A percentile compares a stretch with the other conserved stretches of the same genome.
These are phyloP conservation scores for Sugiyamaella floridensis DNA, from an alignment of 805 yeast species.

Conservation along the genomic window DNA sequence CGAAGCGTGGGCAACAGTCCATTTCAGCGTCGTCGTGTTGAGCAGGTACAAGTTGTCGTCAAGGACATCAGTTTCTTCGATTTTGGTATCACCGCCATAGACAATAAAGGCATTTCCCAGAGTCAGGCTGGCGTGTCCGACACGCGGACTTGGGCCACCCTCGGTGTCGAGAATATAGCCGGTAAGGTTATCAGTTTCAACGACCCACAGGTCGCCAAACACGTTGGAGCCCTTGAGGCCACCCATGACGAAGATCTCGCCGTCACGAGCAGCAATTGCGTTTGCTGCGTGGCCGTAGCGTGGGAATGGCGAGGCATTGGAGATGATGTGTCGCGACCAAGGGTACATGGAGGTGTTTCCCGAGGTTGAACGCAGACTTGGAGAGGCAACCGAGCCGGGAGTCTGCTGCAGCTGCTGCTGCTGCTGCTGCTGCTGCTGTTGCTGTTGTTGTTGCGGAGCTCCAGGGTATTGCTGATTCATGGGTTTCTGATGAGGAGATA, in stretches of 20 bases:
- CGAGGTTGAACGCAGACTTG: not conserved
- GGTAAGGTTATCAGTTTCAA: conserved; percentile 45
- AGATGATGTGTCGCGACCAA: conserved; percentile 29
- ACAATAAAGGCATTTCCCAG: conserved; percentile 93
- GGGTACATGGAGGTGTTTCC: conserved; percentile 22
- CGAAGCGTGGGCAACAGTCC: conserved; percentile 70
- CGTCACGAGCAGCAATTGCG: conserved; percentile 64
- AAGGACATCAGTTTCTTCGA: conserved; percentile 57
- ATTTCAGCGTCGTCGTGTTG: conserved; percentile 66
- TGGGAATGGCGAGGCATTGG: conserved; percentile 73
- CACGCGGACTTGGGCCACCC: conserved; percentile 89
- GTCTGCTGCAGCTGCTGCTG: not conserved
- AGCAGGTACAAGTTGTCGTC: conserved; percentile 88
- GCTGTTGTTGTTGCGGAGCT: not conserved
- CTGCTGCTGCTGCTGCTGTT: conserved; percentile 1
- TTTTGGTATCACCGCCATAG: conserved; percentile 93
- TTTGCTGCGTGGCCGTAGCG: conserved; percentile 90
- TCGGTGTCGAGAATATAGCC: conserved; percentile 62
- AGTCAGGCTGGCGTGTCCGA: conserved; percentile 87
- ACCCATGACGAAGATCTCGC: conserved; percentile 85
- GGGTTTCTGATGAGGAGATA: not conserved
- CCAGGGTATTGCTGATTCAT: not conserved
- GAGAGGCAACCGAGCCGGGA: too few species aligned
- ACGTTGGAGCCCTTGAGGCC: conserved; percentile 90
- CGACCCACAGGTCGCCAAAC: conserved; percentile 92